These are phyloP conservation scores for Lepidium aucheri DNA, from an alignment of 345 rosid species.

Conservation along the genomic window DNA sequence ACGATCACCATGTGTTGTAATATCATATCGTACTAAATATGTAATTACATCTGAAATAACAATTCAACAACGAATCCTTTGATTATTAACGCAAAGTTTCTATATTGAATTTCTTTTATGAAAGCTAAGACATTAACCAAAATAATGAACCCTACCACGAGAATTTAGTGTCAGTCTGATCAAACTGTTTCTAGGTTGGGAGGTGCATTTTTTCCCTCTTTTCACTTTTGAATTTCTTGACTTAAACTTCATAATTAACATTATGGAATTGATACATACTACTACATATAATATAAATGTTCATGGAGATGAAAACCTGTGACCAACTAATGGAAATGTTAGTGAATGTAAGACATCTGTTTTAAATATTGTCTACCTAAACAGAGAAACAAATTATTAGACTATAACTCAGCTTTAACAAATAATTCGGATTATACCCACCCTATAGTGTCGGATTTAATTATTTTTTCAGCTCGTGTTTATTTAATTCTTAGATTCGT, in stretches of 20 bases:
- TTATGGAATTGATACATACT: neutral
- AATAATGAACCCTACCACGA: conserved; percentile 28
- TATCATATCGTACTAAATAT: neutral
- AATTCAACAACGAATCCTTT: conserved; percentile 7
- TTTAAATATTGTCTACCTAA: no score
- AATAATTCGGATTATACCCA: no score
- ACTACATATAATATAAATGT: neutral
- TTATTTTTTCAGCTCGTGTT: no score
- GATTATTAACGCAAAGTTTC: neutral
- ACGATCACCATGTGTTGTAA: neutral
- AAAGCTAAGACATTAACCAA: no score
- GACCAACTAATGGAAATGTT: no score
- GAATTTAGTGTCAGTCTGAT: conserved; percentile 21
- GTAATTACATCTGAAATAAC: neutral
- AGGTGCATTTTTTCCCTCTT: conserved; percentile 22
- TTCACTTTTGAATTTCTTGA: neutral
- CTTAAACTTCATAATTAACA: no score
- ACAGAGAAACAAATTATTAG: no score
- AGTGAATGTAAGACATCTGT: no score
- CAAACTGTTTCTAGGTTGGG: conserved; percentile 26
- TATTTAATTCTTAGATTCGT: no score
- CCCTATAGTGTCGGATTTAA: no score
- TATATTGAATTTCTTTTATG: neutral
- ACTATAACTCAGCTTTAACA: no score
- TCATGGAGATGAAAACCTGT: neutral